Evolutionary conservation across 225 moss, liverwort and hornwort genomes (phyloP).

Genomic region (Marchantia paleacea): DNA sequence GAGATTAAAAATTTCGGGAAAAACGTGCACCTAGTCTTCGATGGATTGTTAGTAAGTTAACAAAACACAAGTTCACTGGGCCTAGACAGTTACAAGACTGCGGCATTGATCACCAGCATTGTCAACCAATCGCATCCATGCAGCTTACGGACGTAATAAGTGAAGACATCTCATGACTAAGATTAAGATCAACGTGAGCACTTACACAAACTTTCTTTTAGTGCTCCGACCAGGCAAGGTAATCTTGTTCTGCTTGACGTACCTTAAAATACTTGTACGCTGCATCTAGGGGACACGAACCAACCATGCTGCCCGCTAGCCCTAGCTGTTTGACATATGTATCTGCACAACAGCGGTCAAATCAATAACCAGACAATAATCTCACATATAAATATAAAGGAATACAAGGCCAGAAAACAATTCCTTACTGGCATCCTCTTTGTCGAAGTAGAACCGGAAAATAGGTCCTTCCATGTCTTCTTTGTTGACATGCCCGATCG

Average conservation of each 20-base stretch:
- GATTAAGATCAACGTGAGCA: not conserved
- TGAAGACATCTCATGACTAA: not conserved
- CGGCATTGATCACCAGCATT: too few species aligned
- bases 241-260: not conserved
- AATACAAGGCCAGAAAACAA: not conserved
- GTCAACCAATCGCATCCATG: too few species aligned
- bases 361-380: not conserved
- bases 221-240: not conserved
- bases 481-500: slow-evolving; percentile 50
- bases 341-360: slow-evolving; percentile 16
- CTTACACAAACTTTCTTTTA: not conserved
- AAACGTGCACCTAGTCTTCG: too few species aligned
- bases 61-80: too few species aligned
- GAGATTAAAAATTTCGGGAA: too few species aligned
- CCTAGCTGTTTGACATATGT: slow-evolving; percentile 81
- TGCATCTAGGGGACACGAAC: slow-evolving; percentile 87
- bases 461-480: slow-evolving; percentile 85
- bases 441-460: slow-evolving; percentile 91
- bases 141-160: not conserved
- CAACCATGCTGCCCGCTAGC: slow-evolving; percentile 80
- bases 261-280: slow-evolving; percentile 89
- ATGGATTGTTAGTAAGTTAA: too few species aligned
- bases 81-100: too few species aligned
- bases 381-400: not conserved
- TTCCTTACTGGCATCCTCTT: slow-evolving; percentile 62